Conservation (phyloP, 2,329 filamentous ascomycete genomes). For the Immersiporthe knoxdaviesiana region DNA sequence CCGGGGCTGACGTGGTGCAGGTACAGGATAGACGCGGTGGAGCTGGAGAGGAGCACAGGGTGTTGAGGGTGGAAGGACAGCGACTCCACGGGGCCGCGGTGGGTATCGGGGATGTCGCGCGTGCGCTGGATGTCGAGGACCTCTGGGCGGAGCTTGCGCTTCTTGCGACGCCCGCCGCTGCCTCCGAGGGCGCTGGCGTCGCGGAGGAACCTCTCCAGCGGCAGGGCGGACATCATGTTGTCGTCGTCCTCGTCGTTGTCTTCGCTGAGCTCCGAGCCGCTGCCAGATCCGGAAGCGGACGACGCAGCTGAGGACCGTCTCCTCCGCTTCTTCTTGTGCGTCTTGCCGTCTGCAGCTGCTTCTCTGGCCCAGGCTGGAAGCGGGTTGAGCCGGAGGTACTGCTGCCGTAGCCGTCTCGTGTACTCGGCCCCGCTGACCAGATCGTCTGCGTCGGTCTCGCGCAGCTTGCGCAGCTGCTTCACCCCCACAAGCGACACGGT, state of each 20-base stretch:
- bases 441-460: conserved; percentile 81
- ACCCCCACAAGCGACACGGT: conserved; percentile 79
- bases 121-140: conserved; percentile 87
- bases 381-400: conserved; percentile 67
- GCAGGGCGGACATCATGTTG: conserved; percentile 62
- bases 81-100: conserved; percentile 78
- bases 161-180: conserved; percentile 52
- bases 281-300: conserved; percentile 38
- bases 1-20: conserved; percentile 85
- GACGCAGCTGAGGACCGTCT: conserved; percentile 55
- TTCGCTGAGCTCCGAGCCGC: conserved; percentile 36
- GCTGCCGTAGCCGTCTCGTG: conserved; percentile 74
- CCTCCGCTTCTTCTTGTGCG: conserved; percentile 51
- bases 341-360: conserved; percentile 47
- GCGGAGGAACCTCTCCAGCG: conserved; percentile 79
- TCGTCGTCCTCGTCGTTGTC: conserved; percentile 55
- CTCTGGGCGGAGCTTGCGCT: conserved; percentile 79
- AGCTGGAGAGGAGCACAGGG: conserved; percentile 87
- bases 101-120: conserved; percentile 79
- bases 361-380: conserved; percentile 63
- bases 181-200: conserved; percentile 70
- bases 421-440: conserved; percentile 87
- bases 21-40: conserved; percentile 81
- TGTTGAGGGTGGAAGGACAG: conserved; percentile 88
- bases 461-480: conserved; percentile 78